Conservation (phyloP, 148 eudicot genomes). For the Simmondsia chinensis region DNA sequence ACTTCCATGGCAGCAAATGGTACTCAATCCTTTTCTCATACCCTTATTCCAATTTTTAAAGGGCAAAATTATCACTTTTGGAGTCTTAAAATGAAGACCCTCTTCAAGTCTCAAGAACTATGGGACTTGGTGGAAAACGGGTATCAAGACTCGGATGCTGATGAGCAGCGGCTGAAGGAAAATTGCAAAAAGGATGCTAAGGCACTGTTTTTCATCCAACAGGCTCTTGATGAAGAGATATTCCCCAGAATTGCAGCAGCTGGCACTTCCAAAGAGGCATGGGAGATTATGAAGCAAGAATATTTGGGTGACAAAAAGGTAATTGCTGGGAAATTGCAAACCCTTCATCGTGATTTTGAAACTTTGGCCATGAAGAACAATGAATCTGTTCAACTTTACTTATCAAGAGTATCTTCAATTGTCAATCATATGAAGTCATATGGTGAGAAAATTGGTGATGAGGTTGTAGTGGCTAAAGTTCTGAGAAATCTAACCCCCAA, state of each 20-base stretch:
- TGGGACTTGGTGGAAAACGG: constrained; percentile 7
- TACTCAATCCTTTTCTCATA: no score
- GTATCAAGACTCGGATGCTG: background rate
- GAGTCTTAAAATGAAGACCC: no score
- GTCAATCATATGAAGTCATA: background rate
- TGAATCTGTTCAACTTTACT: background rate
- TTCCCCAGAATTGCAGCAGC: constrained; percentile 6
- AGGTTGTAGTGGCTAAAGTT: background rate
- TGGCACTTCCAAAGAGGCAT: constrained; percentile 4
- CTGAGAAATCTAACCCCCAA: no score
- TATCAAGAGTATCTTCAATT: background rate
- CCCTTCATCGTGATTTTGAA: no score
- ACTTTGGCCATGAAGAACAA: no score
- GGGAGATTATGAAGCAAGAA: background rate
- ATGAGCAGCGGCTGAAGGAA: background rate
- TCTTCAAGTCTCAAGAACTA: no score
- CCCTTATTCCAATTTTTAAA: no score
- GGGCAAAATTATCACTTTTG: no score
- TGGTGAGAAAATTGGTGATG: no score
- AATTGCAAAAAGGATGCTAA: constrained; percentile 8
- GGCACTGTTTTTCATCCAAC: constrained; percentile 9
- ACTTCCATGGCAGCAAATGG: no score
- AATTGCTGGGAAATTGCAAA: background rate
- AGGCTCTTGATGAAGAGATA: constrained; percentile 4
- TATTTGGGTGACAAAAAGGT: constrained; percentile 4